Percentiles rank a stretch among this genome's conserved stretches.
Evolutionary conservation across 345 rosid genomes (phyloP).

Genomic region (Diplotaxis tenuifolia): DNA sequence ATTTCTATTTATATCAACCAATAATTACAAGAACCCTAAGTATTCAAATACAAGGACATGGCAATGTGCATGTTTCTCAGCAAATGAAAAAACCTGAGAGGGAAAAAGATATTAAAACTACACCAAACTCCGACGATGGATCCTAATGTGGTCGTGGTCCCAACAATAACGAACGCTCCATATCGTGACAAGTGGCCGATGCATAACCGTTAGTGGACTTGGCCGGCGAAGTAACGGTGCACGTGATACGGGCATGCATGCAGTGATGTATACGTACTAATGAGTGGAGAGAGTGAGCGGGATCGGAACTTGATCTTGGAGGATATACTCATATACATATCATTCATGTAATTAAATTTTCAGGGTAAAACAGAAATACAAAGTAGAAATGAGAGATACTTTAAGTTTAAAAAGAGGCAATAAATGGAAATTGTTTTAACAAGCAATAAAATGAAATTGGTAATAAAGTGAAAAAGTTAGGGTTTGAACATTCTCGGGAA

Average conservation of each 20-base stretch:
- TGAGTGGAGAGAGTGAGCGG: constrained; percentile 32
- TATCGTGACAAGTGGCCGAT: constrained; percentile 7
- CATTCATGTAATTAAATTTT: constrained; percentile 25
- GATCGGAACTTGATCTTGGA: constrained; percentile 38
- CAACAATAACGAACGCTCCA: background rate
- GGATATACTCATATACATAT: no score
- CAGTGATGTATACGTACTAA: constrained; percentile 32
- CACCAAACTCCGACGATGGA: constrained; percentile 23
- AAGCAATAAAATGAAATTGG: constrained; percentile 2
- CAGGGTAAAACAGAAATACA: constrained; percentile 1
- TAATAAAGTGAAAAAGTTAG: constrained; percentile 35
- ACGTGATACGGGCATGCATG: constrained; percentile 45
- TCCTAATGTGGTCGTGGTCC: constrained; percentile 24
- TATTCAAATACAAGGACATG: constrained; percentile 29
- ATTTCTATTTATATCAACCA: constrained; percentile 26
- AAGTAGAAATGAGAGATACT: constrained; percentile 11
- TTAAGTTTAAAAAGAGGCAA: background rate
- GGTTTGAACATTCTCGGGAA: constrained; percentile 38
- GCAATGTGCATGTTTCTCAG: constrained; percentile 27
- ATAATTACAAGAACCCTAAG: constrained; percentile 32
- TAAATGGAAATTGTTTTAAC: background rate
- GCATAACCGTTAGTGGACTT: constrained; percentile 7
- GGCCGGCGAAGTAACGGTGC: constrained; percentile 37
- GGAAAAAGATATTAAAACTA: background rate
- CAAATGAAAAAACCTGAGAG: constrained; percentile 35